These are phyloP conservation scores for Zopfochytrium polystomum DNA, from an alignment of 371 early-diverging fungal genomes.

Conservation along the genomic window DNA sequence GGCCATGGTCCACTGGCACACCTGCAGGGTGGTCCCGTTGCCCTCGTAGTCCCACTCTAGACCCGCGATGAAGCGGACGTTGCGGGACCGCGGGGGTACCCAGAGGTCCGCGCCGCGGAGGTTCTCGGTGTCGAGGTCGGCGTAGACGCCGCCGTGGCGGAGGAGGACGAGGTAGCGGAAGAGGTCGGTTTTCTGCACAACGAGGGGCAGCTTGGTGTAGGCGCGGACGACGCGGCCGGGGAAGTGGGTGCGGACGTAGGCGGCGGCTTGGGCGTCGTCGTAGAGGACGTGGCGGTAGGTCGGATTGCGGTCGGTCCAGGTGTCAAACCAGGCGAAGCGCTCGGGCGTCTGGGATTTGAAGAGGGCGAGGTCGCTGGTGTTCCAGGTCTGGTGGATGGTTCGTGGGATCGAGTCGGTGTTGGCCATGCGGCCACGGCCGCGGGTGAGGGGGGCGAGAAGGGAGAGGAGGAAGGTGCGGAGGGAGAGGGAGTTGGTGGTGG, in stretches of 20 bases:
- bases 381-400: slow-evolving; percentile 9
- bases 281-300: slow-evolving; percentile 7
- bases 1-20: slow-evolving; percentile 18
- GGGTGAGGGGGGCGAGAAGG: no score
- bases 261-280: slow-evolving; percentile 11
- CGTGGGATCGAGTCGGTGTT: no score
- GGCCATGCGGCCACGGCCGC: no score
- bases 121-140: slow-evolving; percentile 16
- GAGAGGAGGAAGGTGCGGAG: no score
- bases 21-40: slow-evolving; percentile 7
- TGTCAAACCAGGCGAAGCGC: slow-evolving; percentile 7
- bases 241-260: slow-evolving; percentile 8
- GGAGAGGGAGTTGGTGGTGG: no score
- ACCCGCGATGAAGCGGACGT: slow-evolving; percentile 10
- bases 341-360: no score
- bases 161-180: slow-evolving; percentile 17
- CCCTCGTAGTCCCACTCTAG: no score
- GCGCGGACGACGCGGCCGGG: slow-evolving; percentile 2
- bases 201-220: slow-evolving; percentile 9
- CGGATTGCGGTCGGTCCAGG: slow-evolving; percentile 12
- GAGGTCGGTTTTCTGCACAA: slow-evolving; percentile 18
- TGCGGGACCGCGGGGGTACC: neutral
- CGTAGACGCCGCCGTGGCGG: slow-evolving; percentile 16
- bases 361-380: neutral
- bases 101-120: slow-evolving; percentile 12